Evolutionary conservation across 2,329 filamentous ascomycete genomes (phyloP).

Genomic region (Malbranchea cinnamomea): DNA sequence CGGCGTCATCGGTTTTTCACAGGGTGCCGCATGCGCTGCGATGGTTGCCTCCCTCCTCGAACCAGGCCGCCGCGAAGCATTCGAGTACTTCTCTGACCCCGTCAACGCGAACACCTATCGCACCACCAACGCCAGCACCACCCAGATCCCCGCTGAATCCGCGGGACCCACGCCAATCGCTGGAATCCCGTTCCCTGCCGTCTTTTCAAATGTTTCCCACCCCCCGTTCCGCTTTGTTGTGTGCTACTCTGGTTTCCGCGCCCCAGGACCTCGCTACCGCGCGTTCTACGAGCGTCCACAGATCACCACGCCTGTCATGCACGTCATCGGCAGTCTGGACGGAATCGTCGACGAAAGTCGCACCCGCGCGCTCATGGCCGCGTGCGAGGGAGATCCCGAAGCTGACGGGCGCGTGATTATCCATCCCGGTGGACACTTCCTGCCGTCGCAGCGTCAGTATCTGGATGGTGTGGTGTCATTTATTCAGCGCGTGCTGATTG

Average conservation of each 20-base stretch:
- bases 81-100: constrained; percentile 26
- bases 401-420: constrained; percentile 41
- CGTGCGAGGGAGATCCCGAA: constrained; percentile 41
- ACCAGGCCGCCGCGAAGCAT: constrained; percentile 29
- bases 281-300: constrained; percentile 57
- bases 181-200: constrained; percentile 38
- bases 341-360: constrained; percentile 71
- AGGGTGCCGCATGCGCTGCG: constrained; percentile 58
- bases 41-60: constrained; percentile 64
- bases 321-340: constrained; percentile 72
- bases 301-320: constrained; percentile 62
- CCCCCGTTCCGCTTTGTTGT: constrained; percentile 54
- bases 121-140: too few species aligned
- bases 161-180: constrained; percentile 15
- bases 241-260: constrained; percentile 62
- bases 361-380: constrained; percentile 51
- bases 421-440: constrained; percentile 81
- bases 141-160: constrained; percentile 9
- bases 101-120: too few species aligned
- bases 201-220: constrained; percentile 32
- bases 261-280: constrained; percentile 44
- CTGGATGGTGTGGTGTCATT: constrained; percentile 61
- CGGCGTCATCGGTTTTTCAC: constrained; percentile 68
- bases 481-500: constrained; percentile 42
- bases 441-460: constrained; percentile 72